Conservation (phyloP, 2,329 filamentous ascomycete genomes). For the Pseudogymnoascus sp. region DNA sequence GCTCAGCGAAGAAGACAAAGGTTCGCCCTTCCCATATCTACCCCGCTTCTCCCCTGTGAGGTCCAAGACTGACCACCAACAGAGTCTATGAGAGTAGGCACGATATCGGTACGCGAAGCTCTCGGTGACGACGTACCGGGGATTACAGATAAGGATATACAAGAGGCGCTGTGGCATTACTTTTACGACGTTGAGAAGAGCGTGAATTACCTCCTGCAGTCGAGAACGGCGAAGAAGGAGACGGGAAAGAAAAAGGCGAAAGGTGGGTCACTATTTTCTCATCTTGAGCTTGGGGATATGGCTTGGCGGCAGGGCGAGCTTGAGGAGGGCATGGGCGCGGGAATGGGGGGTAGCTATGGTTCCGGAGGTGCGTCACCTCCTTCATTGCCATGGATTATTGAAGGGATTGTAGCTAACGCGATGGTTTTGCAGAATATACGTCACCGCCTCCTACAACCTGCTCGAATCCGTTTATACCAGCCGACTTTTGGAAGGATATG, state of each 20-base stretch:
- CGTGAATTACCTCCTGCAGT: constrained; percentile 70
- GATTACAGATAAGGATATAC: constrained; percentile 65
- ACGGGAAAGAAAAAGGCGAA: constrained; percentile 31
- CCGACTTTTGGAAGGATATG: constrained; percentile 71
- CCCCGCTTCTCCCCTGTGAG: not conserved
- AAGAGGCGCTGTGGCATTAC: constrained; percentile 91
- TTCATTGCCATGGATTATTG: not conserved
- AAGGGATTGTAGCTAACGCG: not conserved
- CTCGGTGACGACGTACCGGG: constrained; percentile 50
- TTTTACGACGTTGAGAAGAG: constrained; percentile 89
- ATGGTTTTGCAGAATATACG: not conserved
- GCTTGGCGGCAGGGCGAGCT: not conserved
- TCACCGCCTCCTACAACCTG: constrained; percentile 14
- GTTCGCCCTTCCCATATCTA: constrained; percentile 14
- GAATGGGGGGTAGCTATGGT: not conserved
- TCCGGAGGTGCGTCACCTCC: constrained; percentile 25
- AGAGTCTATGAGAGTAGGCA: constrained; percentile 58
- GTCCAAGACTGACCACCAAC: constrained; percentile 17
- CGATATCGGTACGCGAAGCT: constrained; percentile 56
- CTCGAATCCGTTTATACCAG: constrained; percentile 35
- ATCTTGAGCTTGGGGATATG: constrained; percentile 10
- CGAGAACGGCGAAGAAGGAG: constrained; percentile 22
- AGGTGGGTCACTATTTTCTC: constrained; percentile 27
- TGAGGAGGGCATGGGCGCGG: not conserved
- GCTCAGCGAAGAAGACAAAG: constrained; percentile 31